Evolutionary conservation across 2,329 filamentous ascomycete species (phyloP), one percentile per base, ranked within the genome.

Genomic region (Xylaria sp.): DNA sequence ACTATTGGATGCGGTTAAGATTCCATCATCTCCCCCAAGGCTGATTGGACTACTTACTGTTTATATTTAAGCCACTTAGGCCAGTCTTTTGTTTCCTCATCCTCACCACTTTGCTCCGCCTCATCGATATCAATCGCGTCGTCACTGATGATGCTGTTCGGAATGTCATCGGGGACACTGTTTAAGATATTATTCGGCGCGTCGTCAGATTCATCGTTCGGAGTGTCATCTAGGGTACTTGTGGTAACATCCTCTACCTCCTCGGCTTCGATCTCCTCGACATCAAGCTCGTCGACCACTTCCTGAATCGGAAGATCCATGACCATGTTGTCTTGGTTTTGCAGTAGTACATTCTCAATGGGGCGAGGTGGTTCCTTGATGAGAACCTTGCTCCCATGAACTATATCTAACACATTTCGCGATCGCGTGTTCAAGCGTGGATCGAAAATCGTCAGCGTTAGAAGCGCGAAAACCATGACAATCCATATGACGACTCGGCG

Each of bases 401-500:
- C 75, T 3, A 78, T 64, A 56, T 75, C 73, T 25, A 79, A 67
- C 62, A 79, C 77, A 65, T 76, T 75, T 32, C 71, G 72, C 20
- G 75, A 74, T 50, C 66, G 66, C 23, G 72, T 63, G 18, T 72
- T 70, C 32, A 76, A 55, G 32, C 70, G 72, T 37, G 76, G 77
- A 39, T 76, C 82, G 69, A 83, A 82, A 5, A 86, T 73, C 2
- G 81, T 73, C 46, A 86, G 52, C 4, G 79, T 80, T 10, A 85
- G 74, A 23, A 88, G 75, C 44, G 80, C 70, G 57, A 84, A 76
- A 59, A 82, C 75, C 15, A 81, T 77, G n/a, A 84, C 69, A 6
- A 80, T 80, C 86, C 86, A 88, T 75, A 86, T 78, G 52, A 88
- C 77, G 23, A 88, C 80, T 64, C 86, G 81, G 50, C 85, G 82